Evolutionary conservation across 202 grass and related monocot species (phyloP), one percentile per base, ranked within the genome.

Genomic region (Zoysia matrella): DNA sequence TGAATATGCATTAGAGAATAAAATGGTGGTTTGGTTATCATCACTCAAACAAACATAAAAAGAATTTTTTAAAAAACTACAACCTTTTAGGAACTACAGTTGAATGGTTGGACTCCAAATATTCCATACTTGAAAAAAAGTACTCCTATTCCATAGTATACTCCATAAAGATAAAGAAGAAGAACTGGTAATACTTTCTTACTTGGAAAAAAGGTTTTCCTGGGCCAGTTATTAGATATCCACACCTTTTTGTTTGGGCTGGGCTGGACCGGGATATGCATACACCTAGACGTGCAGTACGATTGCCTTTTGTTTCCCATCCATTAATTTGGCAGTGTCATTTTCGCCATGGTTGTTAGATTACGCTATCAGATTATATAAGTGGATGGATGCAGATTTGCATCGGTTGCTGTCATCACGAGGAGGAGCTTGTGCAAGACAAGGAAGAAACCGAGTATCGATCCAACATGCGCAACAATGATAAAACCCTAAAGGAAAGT

Each of bases 291-390:
- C n/a, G 45, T 50, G 4, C 2, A 53, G 14, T 73, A 30, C 22
- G 22, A 30, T 11, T 68, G 56, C 54, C n/a, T n/a, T 30, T 69
- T 14, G 1, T 8, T 50, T 44, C 6, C 22, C 22, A 30, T 30
- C 22, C 22, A 30, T 30, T 30, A 30, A 30, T 30, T 30, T 30
- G 22, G 77, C 70, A 53, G n/a, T 47, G 46, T 86, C 76, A n/a
- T 86, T 74, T 74, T 80, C 30, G 52, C 71, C 41, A 69, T 30
- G 70, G 78, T 81, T 47, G 71, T 81, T 71, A 76, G 46, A 81
- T 69, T 86, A 70, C 71, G 54, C 69, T 69, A 47, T 86, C 78
- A 70, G 54, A 86, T 81, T 60, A 81, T 41, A 39, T n/a, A 30
- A 30, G 22, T 30, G 22, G 22, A 30, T 30, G 11, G 1, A 45